Percentiles rank a stretch among this genome's conserved stretches.
Conservation (phyloP, 2,329 filamentous ascomycete genomes). For the Monilinia vaccinii-corymbosi region DNA sequence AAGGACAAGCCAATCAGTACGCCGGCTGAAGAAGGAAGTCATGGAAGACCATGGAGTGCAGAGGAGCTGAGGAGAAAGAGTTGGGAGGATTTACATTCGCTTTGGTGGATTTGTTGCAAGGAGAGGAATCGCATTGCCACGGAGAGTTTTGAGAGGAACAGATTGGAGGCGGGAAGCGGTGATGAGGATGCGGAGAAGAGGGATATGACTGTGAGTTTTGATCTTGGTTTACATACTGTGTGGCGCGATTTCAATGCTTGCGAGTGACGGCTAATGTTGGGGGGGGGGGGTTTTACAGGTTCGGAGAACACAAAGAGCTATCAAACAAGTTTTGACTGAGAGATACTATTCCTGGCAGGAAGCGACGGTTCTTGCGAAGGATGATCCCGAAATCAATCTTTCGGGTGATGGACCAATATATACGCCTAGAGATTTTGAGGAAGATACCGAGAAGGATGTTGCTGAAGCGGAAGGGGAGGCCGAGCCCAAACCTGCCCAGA, state of each 20-base stretch:
- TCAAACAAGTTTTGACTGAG: constrained; percentile 80
- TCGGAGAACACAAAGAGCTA: constrained; percentile 65
- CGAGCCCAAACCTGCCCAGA: not conserved
- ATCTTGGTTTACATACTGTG: not conserved
- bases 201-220: constrained; percentile 52
- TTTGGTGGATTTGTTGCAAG: constrained; percentile 93
- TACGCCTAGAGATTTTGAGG: constrained; percentile 19
- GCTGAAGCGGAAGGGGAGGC: not conserved
- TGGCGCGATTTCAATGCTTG: not conserved
- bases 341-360: constrained; percentile 83
- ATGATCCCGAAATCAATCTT: constrained; percentile 56
- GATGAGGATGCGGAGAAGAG: constrained; percentile 55
- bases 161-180: constrained; percentile 65
- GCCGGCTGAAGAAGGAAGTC: constrained; percentile 59
- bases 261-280: constrained; percentile 3
- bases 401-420: constrained; percentile 26
- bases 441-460: constrained; percentile 26
- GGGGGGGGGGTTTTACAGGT: constrained; percentile 43
- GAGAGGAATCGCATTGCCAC: constrained; percentile 89
- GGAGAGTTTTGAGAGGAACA: constrained; percentile 56
- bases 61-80: constrained; percentile 82
- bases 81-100: constrained; percentile 83
- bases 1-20: constrained; percentile 59
- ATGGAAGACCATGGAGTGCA: constrained; percentile 76
- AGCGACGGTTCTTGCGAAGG: constrained; percentile 54